Base-by-base conservation (phyloP, 768 basidiomycete genomes). In the Nevesoporus exiguus region DNA sequence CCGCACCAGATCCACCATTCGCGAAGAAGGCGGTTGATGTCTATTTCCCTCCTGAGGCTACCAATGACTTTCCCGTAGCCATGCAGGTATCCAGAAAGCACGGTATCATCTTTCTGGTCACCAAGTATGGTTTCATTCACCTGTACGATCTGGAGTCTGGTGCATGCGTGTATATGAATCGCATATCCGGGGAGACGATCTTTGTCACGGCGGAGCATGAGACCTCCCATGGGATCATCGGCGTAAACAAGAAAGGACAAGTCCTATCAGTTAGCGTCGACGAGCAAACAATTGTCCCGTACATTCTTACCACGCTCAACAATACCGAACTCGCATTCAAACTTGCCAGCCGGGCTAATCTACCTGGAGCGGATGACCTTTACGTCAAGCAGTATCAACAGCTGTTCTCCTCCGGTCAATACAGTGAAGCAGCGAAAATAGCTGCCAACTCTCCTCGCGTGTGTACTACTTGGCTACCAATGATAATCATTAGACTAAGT, bases 221-320 rank as follows among this genome's bases (percentile, higher is more conserved):
- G 71, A 82, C 86, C 17, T 85, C 87, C 3, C 83, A 93, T 66
- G 97, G 97, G 76, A 97, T 99, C 71, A 93, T 99, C 59, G 96
- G 96, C 61, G 94, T 99, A 67, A 99, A 99, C 83, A 92, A 96
- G 81, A 98, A 98, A 75, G 97, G 97, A 30, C 97, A 99, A 73
- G 93, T 98, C 17, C 80, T 99, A 52, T 94, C 92, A 62, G 97
- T 99, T 59, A 93, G 88, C 60, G 88, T 98, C 59, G 97, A 99
- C 71, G 97, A 98, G 67, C 85, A 92, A 65, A 94, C 93, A 19
- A 85, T 98, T 65, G 85, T 99, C 59, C 96, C 96, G 3, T 99
- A 98, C 72, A 90, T 97, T 60, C 78, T 98, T 57, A 84, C 83
- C 44, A 93, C 90, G 6, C 82, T 98, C 65, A 98, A 97, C 78